A percentile compares a stretch with the other conserved stretches of the same genome.
These are phyloP conservation scores for Dictyostelium purpureum DNA, from an alignment of 78 protist genomes.

Conservation along the genomic window DNA sequence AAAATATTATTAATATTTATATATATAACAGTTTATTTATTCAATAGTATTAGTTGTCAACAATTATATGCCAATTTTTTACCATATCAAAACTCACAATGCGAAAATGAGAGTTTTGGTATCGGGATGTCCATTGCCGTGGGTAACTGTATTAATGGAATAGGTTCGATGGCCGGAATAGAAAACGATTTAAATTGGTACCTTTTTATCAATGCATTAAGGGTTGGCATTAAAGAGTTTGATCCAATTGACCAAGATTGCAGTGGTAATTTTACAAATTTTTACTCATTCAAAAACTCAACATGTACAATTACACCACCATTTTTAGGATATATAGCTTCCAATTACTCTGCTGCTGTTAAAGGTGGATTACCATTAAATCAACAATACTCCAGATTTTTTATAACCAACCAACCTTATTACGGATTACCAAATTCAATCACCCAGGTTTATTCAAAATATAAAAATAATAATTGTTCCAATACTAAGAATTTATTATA, in stretches of 20 bases:
- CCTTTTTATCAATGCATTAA: neutral
- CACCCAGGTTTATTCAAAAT: neutral
- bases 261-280: neutral
- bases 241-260: neutral
- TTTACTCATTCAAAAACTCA: neutral
- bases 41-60: neutral
- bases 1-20: neutral
- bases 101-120: neutral
- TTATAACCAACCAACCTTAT: neutral
- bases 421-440: neutral
- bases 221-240: neutral
- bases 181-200: neutral
- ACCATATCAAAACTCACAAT: neutral
- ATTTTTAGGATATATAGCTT: neutral
- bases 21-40: neutral
- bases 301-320: conserved; percentile 2
- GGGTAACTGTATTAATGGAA: neutral
- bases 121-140: neutral
- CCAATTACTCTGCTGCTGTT: neutral
- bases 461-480: neutral
- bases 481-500: neutral
- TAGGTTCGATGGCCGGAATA: neutral
- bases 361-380: neutral
- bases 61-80: conserved; percentile 1
- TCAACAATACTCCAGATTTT: neutral